A percentile compares a stretch with the other conserved stretches of the same genome.
Conservation (phyloP, 495 filamentous ascomycete species). For the Recurvomyces mirabilis region DNA sequence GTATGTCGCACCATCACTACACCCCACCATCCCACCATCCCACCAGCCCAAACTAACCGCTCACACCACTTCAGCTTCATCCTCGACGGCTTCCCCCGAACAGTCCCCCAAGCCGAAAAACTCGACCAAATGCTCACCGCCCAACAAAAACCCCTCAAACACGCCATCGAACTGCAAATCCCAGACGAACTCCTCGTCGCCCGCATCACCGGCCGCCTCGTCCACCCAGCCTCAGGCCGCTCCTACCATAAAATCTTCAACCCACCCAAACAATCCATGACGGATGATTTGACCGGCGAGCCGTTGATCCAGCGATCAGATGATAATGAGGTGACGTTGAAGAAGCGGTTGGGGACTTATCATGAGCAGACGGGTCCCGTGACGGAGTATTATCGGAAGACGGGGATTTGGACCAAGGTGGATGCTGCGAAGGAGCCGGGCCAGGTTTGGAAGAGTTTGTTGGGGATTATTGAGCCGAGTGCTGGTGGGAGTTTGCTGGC, state of each 20-base stretch:
- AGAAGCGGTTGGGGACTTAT: conserved; percentile 89
- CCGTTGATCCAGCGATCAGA: conserved; percentile 91
- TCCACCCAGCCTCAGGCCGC: conserved; percentile 91
- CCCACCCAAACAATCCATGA: conserved; percentile 90
- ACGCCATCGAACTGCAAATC: conserved; percentile 93
- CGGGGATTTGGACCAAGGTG: conserved; percentile 89
- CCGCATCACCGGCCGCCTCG: conserved; percentile 88
- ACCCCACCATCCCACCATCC: background rate
- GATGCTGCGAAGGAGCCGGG: conserved; percentile 95
- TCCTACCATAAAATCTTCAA: conserved; percentile 98
- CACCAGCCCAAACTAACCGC: conserved; percentile 15
- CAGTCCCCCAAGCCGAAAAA: conserved; percentile 85
- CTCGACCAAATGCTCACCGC: conserved; percentile 79
- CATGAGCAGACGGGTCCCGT: conserved; percentile 90
- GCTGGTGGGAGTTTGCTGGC: conserved; percentile 31
- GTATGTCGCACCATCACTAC: conserved; percentile 33
- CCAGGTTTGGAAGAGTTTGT: conserved; percentile 84
- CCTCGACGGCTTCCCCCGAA: conserved; percentile 95
- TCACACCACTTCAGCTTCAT: conserved; percentile 63
- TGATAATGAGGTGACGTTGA: conserved; percentile 94
- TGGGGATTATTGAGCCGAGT: conserved; percentile 67
- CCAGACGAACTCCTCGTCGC: conserved; percentile 86
- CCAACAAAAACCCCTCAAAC: conserved; percentile 69
- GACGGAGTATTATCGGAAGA: conserved; percentile 90
- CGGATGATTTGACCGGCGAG: conserved; percentile 93